These are phyloP conservation scores for Amanita phalloides DNA, from an alignment of 768 basidiomycete species.

Conservation along the genomic window DNA sequence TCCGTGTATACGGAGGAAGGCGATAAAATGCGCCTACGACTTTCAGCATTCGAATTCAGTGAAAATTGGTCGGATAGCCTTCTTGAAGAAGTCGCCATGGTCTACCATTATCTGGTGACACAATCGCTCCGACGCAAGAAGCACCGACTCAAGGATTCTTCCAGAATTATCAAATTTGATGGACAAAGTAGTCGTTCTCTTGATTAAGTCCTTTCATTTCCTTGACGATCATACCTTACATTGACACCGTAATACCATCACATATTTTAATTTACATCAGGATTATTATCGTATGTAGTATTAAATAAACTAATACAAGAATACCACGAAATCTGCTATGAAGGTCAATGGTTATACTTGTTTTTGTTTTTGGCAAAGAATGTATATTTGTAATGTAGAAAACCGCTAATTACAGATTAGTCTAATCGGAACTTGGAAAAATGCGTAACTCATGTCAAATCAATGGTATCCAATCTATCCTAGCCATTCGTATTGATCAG, in stretches of 20 bases:
- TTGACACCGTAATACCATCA: background rate
- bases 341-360: background rate
- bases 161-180: conserved; percentile 1
- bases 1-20: conserved; percentile 25
- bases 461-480: background rate
- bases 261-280: conserved; percentile 6
- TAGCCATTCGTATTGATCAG: conserved; percentile 24
- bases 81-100: conserved; percentile 52
- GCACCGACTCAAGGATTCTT: background rate
- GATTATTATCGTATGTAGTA: conserved; percentile 7
- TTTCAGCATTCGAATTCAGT: conserved; percentile 34
- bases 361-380: no score
- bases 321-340: background rate
- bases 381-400: no score
- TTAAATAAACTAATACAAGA: conserved; percentile 1
- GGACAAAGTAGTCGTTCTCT: conserved; percentile 5
- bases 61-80: conserved; percentile 51
- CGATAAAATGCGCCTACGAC: conserved; percentile 37
- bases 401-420: no score
- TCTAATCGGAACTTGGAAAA: no score
- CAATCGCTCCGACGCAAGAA: conserved; percentile 15
- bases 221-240: conserved; percentile 1
- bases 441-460: no score
- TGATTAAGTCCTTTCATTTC: conserved; percentile 2
- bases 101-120: conserved; percentile 36